phyloP scores from a whole-genome alignment of 106 monocot genomes.

The Dendrobium chrysotoxum region DNA sequence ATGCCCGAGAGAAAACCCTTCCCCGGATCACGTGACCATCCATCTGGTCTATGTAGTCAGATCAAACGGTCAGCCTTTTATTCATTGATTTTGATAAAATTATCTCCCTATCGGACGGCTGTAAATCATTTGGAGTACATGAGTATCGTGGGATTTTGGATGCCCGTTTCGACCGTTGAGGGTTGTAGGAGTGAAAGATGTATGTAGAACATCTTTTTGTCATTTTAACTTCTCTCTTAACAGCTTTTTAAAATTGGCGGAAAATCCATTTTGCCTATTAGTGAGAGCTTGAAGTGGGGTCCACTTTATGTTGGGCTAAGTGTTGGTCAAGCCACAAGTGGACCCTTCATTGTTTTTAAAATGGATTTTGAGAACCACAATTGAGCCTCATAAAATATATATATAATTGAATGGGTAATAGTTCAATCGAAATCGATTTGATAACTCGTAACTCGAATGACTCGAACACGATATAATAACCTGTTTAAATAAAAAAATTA shows the following conservation, averaged over 20 bases:
- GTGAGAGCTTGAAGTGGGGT: background rate
- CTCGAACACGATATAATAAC: no score
- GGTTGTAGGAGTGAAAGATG: background rate
- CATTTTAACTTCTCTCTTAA: slow-evolving; percentile 3
- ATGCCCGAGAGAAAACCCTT: slow-evolving; percentile 8
- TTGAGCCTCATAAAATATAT: background rate
- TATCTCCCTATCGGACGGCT: background rate
- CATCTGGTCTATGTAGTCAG: background rate
- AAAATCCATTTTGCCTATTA: background rate
- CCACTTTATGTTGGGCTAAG: background rate
- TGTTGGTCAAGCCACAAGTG: background rate
- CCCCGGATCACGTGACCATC: slow-evolving; percentile 1
- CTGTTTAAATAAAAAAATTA: no score
- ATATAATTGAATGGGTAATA: no score
- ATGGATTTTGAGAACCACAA: background rate
- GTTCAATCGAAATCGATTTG: no score
- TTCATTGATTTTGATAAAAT: background rate
- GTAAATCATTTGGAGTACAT: background rate
- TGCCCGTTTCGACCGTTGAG: slow-evolving; percentile 13
- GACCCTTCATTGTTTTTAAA: background rate
- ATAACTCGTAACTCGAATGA: no score
- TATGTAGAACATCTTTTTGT: slow-evolving; percentile 1
- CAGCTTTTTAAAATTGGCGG: slow-evolving; percentile 13
- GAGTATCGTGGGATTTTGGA: background rate
- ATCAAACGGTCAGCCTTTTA: background rate